Conservation (phyloP, 352 stramenopile species). For the Pythium oligandrum region DNA sequence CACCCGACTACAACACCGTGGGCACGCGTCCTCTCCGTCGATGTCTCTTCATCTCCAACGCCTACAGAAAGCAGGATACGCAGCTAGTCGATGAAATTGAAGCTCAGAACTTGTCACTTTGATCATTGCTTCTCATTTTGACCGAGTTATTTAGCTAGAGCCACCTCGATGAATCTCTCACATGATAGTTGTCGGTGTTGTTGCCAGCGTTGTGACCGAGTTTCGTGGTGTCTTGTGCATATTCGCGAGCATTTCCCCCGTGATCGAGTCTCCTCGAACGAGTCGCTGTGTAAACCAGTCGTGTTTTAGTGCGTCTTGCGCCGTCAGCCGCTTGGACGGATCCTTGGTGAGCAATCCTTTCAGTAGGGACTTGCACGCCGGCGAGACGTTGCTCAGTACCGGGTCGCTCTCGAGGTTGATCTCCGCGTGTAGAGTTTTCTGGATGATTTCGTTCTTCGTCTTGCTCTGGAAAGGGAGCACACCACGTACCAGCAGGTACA, state of each 20-base stretch:
- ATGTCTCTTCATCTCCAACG: neutral
- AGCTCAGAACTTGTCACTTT: neutral
- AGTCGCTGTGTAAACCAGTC: slow-evolving; percentile 59
- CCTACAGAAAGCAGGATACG: neutral
- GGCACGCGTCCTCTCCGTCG: neutral
- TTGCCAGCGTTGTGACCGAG: slow-evolving; percentile 18
- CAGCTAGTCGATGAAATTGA: slow-evolving; percentile 6
- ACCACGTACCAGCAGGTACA: slow-evolving; percentile 88
- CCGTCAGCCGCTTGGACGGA: slow-evolving; percentile 69
- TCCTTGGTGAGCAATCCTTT: slow-evolving; percentile 84
- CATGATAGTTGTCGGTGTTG: slow-evolving; percentile 13
- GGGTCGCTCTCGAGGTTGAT: slow-evolving; percentile 72
- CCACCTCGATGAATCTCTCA: neutral
- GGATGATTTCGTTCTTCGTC: slow-evolving; percentile 89
- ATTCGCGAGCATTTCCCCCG: neutral
- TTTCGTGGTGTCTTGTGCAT: slow-evolving; percentile 14
- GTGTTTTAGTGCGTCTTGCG: slow-evolving; percentile 72
- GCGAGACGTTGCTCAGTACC: slow-evolving; percentile 53
- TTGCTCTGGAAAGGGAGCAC: slow-evolving; percentile 90
- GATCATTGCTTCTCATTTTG: too few species aligned
- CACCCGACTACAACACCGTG: neutral
- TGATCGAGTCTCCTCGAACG: slow-evolving; percentile 12
- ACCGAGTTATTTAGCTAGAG: too few species aligned
- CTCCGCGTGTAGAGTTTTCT: slow-evolving; percentile 86
- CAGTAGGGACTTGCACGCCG: slow-evolving; percentile 57